Conservation (phyloP, 306 rosid genomes). For the Astragalus membranaceus region DNA sequence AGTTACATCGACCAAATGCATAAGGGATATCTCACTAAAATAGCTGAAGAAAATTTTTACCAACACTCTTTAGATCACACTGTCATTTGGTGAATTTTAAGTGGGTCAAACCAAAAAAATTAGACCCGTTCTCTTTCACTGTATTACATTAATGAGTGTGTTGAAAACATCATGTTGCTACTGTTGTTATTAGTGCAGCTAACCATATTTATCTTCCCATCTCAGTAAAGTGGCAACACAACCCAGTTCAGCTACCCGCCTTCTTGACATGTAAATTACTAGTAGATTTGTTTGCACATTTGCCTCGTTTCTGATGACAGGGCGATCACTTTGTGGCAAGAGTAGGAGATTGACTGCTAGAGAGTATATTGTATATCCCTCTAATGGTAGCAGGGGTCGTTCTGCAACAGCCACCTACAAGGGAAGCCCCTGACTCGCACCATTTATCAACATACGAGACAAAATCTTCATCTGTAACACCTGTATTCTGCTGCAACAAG, state of each 20-base stretch:
- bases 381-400: conserved; percentile 48
- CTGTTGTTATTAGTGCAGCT: background rate
- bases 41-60: background rate
- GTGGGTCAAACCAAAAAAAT: background rate
- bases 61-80: background rate
- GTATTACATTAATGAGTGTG: background rate
- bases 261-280: conserved; percentile 9
- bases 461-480: conserved; percentile 45
- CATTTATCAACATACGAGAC: conserved; percentile 45
- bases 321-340: conserved; percentile 14
- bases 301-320: conserved; percentile 6
- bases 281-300: background rate
- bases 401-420: conserved; percentile 57
- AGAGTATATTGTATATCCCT: conserved; percentile 41
- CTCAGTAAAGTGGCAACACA: conserved; percentile 14
- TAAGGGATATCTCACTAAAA: background rate
- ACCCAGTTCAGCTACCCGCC: conserved; percentile 11
- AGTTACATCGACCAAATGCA: conserved; percentile 1
- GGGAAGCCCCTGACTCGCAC: conserved; percentile 51
- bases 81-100: background rate
- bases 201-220: conserved; percentile 9
- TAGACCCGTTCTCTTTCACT: background rate
- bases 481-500: conserved; percentile 45
- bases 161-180: background rate
- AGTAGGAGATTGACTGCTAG: conserved; percentile 17